Base-by-base conservation (phyloP, 1,284 basidiomycete species). In the Austroboletus olivaceoglutinosus region DNA sequence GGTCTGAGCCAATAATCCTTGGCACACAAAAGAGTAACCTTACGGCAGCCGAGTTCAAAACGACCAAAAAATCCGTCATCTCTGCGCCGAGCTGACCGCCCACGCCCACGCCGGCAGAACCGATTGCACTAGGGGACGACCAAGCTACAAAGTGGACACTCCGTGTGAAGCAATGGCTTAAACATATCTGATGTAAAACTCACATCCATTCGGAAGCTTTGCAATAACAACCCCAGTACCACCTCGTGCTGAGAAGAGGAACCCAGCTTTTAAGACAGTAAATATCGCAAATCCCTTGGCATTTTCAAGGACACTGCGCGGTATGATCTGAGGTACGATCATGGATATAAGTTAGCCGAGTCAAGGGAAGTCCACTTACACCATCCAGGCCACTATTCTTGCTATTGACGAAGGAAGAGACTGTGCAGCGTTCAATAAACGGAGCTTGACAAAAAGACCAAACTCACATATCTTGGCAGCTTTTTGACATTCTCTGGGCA, bases 201-300 rank as follows among this genome's bases (percentile, higher is more conserved):
- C 65, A 92, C 91, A 74, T 57, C 94, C 96, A 70, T 97, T 83
- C 3, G 85, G 77, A 16, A 93, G 75, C 55, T 78, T 85, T 5
- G 93, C 94, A 43, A 99, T 94, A 23, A 98, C 97, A 12, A 99
- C 73, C 2, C 96, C 96, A 27, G 86, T 88, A 6, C 96, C 96
- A 19, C 88, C 97, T 56, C 87, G 72, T 4, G 86, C 86, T 39
- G 86, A 87, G 68, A 90, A 83, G 13, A 90, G 65, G 60, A 89
- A 88, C 1, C 88, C 86, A 27, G 86, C 88, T 66, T 91, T 91
- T 71, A 89, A 78, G 48, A 91, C 77, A 8, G 84, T 87, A 65
- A 90, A 91, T 51, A 93, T 89, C 37, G 89, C 89, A 61, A 93
- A 92, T 11, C 91, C 92, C 65, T 83, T 86, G 9, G 93, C 91